Evolutionary conservation across 108 stramenopile genomes (phyloP).

Genomic region (Skeletonema potamos): DNA sequence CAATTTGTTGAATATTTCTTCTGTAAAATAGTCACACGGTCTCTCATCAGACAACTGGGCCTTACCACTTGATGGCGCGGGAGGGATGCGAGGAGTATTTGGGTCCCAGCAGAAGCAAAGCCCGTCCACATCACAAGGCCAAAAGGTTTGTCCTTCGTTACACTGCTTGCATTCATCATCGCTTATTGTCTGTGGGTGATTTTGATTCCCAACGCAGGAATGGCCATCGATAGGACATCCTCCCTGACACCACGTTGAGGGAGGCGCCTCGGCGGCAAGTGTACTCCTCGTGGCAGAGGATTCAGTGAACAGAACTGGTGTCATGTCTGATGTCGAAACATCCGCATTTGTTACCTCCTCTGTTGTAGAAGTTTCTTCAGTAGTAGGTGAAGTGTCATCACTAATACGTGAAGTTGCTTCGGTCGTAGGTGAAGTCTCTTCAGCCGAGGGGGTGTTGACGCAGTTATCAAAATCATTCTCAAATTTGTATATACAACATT

Average conservation of each 20-base stretch:
- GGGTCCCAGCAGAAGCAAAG: constrained; percentile 51
- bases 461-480: constrained; percentile 38
- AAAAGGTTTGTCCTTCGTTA: constrained; percentile 35
- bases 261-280: constrained; percentile 11
- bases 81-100: constrained; percentile 32
- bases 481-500: constrained; percentile 41
- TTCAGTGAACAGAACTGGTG: background rate
- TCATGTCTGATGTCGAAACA: background rate
- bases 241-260: constrained; percentile 30
- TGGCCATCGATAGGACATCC: constrained; percentile 31
- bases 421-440: too few species aligned
- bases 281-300: background rate
- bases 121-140: constrained; percentile 49
- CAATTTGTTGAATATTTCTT: constrained; percentile 26
- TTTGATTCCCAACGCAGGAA: constrained; percentile 44
- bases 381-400: too few species aligned
- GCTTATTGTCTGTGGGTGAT: constrained; percentile 38
- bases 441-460: constrained; percentile 15
- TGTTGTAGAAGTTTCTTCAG: background rate
- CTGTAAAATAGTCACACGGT: constrained; percentile 44
- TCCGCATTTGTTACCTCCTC: background rate
- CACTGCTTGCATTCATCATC: constrained; percentile 25
- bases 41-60: constrained; percentile 33
- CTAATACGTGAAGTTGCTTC: too few species aligned
- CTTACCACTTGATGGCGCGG: constrained; percentile 36